Conservation (phyloP, 2,329 filamentous ascomycete species). For the Nannizzia gypsea region DNA sequence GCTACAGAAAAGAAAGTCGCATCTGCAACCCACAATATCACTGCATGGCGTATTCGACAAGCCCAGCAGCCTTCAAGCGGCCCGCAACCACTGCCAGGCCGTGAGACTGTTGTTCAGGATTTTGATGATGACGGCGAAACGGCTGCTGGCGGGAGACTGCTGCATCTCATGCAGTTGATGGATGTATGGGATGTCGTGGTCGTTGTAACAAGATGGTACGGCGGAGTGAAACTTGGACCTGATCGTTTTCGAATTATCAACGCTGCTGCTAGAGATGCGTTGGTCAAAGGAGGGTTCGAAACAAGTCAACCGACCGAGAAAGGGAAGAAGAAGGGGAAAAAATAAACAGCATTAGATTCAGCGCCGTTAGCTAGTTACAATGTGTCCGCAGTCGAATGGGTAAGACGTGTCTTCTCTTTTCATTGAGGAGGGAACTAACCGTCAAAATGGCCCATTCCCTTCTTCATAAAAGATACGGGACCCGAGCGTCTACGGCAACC, state of each 20-base stretch:
- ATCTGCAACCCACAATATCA: constrained; percentile 89
- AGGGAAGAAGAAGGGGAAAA: constrained; percentile 32
- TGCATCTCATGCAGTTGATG: constrained; percentile 92
- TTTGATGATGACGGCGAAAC: constrained; percentile 95
- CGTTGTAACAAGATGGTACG: constrained; percentile 91
- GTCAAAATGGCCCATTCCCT: not conserved
- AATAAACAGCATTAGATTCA: not conserved
- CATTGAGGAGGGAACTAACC: not conserved
- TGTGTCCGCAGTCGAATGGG: not conserved
- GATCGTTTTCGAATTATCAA: constrained; percentile 88
- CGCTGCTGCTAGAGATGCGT: constrained; percentile 66
- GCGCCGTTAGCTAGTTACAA: not conserved
- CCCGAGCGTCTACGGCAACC: not conserved
- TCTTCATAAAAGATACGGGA: not conserved
- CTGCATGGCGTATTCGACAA: constrained; percentile 70
- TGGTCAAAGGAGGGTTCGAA: constrained; percentile 62
- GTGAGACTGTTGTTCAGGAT: constrained; percentile 57
- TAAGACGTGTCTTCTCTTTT: not conserved
- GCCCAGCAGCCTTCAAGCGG: constrained; percentile 13
- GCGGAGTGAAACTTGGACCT: constrained; percentile 77
- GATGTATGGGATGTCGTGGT: constrained; percentile 87
- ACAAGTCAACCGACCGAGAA: constrained; percentile 47
- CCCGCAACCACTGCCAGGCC: not conserved
- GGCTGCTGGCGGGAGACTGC: constrained; percentile 70
- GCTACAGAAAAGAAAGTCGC: constrained; percentile 72